Conservation (phyloP, 805 yeast genomes). For the Brettanomyces bruxellensis region DNA sequence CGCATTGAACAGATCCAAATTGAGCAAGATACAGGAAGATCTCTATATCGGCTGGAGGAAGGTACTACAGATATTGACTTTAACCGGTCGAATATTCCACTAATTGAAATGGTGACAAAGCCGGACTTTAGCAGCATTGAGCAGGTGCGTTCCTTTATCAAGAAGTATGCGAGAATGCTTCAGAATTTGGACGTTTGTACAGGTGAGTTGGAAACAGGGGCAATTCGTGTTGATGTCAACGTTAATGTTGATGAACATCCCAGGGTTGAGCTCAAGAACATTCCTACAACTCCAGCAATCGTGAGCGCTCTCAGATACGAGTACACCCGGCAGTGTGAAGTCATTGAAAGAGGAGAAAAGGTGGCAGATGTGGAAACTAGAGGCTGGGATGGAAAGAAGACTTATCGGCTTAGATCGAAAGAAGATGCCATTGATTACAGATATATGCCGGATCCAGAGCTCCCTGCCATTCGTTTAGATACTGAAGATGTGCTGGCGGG, state of each 20-base stretch:
- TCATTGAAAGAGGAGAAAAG: conserved; percentile 28
- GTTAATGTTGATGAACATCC: conserved; percentile 66
- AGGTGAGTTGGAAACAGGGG: conserved; percentile 91
- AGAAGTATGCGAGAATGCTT: conserved; percentile 67
- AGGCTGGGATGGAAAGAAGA: conserved; percentile 80
- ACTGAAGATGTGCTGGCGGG: conserved; percentile 34
- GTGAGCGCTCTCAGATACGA: conserved; percentile 67
- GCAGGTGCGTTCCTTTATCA: conserved; percentile 70
- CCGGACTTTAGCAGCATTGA: conserved; percentile 70
- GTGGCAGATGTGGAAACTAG: conserved; percentile 52
- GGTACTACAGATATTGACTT: conserved; percentile 50
- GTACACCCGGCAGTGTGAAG: conserved; percentile 55
- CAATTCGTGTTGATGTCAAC: conserved; percentile 91
- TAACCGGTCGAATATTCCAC: conserved; percentile 78
- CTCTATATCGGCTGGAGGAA: conserved; percentile 40
- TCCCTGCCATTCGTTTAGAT: conserved; percentile 49
- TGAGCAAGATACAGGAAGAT: conserved; percentile 92
- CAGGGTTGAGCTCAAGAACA: conserved; percentile 82
- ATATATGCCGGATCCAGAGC: conserved; percentile 91
- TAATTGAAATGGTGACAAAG: conserved; percentile 83
- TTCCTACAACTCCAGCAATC: conserved; percentile 78
- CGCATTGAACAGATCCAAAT: conserved; percentile 74
- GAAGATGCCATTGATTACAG: conserved; percentile 82
- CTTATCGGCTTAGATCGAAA: conserved; percentile 62
- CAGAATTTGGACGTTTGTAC: conserved; percentile 65